A percentile compares a stretch with the other conserved stretches of the same genome.
phyloP scores from a whole-genome alignment of 768 basidiomycete species.

The Stropharia rugosoannulata region DNA sequence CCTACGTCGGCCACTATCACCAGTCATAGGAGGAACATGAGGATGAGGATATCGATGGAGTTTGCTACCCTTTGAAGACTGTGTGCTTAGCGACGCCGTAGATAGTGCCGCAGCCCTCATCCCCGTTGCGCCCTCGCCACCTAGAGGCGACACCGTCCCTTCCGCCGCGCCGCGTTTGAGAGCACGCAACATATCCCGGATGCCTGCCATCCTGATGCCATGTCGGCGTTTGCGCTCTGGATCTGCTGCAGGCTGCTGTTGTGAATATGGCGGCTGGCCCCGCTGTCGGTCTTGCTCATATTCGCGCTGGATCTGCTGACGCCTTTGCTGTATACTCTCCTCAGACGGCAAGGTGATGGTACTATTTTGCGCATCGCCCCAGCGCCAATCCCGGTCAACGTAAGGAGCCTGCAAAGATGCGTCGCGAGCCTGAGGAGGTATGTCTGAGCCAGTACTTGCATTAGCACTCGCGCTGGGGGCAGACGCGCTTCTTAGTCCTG shows the following conservation, averaged over 20 bases:
- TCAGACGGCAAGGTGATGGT: slow-evolving; percentile 77
- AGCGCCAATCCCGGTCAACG: slow-evolving; percentile 68
- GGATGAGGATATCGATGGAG: slow-evolving; percentile 33
- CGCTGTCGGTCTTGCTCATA: too few species aligned
- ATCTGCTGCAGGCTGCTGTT: too few species aligned
- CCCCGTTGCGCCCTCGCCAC: slow-evolving; percentile 8
- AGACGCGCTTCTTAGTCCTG: too few species aligned
- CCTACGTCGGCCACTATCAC: slow-evolving; percentile 31
- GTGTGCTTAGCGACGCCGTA: slow-evolving; percentile 58
- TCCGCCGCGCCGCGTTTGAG: slow-evolving; percentile 52
- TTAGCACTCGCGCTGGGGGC: too few species aligned
- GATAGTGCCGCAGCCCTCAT: slow-evolving; percentile 30
- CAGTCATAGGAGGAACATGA: slow-evolving; percentile 18
- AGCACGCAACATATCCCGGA: slow-evolving; percentile 72
- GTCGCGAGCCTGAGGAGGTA: too few species aligned
- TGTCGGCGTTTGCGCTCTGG: neutral
- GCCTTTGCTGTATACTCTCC: slow-evolving; percentile 27
- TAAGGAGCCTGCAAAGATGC: neutral
- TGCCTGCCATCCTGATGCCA: slow-evolving; percentile 60
- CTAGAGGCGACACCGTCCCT: slow-evolving; percentile 8
- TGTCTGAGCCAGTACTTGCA: too few species aligned
- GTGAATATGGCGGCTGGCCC: too few species aligned
- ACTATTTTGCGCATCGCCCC: slow-evolving; percentile 74
- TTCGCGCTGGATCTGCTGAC: neutral
- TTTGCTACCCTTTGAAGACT: slow-evolving; percentile 44